Conservation (phyloP, 2,329 filamentous ascomycete genomes). For the Leptographium galeiforme region DNA sequence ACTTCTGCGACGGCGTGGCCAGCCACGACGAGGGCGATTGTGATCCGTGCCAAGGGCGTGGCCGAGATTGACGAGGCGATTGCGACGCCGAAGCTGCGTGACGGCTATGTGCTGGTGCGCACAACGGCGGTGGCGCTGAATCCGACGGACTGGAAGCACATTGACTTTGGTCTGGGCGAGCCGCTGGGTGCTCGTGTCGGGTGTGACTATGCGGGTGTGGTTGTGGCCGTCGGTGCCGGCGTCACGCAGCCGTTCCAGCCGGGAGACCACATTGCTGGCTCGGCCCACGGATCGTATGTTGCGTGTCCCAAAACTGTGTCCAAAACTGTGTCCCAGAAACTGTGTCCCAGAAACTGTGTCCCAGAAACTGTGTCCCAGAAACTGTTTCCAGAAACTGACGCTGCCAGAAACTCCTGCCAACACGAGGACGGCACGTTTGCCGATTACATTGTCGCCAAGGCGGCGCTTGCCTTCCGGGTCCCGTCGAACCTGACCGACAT, state of each 20-base stretch:
- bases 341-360: no score
- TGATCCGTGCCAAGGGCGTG: slow-evolving; percentile 11
- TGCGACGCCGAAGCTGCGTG: slow-evolving; percentile 13
- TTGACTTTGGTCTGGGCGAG: slow-evolving; percentile 3
- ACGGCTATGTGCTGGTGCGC: slow-evolving; percentile 16
- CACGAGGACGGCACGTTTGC: slow-evolving; percentile 30
- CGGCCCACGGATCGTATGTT: slow-evolving; percentile 22
- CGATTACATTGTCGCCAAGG: slow-evolving; percentile 24
- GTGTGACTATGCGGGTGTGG: slow-evolving; percentile 33
- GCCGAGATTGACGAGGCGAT: slow-evolving; percentile 12
- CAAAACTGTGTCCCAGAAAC: no score
- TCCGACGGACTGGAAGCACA: slow-evolving; percentile 17
- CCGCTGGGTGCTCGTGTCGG: slow-evolving; percentile 11
- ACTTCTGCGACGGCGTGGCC: slow-evolving; percentile 10
- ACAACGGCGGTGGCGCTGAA: slow-evolving; percentile 17
- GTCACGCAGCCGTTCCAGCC: slow-evolving; percentile 28
- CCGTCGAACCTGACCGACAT: slow-evolving; percentile 31
- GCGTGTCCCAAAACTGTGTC: no score
- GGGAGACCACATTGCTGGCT: slow-evolving; percentile 33
- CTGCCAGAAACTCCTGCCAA: slow-evolving; percentile 16
- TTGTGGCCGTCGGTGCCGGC: slow-evolving; percentile 29
- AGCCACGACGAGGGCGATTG: slow-evolving; percentile 12
- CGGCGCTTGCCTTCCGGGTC: slow-evolving; percentile 26
- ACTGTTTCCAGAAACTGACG: no score
- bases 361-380: no score